Conservation (phyloP, 163 green algal genomes). For the Trebouxia gelatinosa region DNA sequence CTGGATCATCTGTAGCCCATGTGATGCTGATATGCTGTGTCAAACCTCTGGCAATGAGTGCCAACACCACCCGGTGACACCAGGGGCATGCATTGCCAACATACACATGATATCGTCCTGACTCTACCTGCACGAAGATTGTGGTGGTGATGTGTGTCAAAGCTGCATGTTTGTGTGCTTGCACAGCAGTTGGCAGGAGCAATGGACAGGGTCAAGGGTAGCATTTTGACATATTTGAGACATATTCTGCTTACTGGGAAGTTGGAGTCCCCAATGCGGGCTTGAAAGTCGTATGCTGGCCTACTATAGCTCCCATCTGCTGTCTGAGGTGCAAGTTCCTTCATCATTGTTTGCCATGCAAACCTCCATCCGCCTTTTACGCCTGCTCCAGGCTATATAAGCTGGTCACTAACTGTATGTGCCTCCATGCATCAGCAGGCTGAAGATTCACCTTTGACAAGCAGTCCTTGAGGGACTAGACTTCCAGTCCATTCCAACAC, state of each 20-base stretch:
- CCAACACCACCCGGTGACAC: slow-evolving; percentile 85
- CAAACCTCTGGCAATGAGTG: slow-evolving; percentile 63
- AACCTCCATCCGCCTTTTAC: slow-evolving; percentile 69
- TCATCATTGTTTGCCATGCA: slow-evolving; percentile 80
- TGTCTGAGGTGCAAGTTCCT: slow-evolving; percentile 81
- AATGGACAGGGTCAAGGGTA: too few species aligned
- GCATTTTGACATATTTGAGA: too few species aligned
- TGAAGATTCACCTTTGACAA: slow-evolving; percentile 59
- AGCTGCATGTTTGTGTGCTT: too few species aligned
- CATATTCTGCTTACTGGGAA: slow-evolving; percentile 51
- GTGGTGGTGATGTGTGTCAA: too few species aligned
- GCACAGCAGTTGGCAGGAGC: too few species aligned
- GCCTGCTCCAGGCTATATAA: too few species aligned
- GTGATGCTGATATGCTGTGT: slow-evolving; percentile 40
- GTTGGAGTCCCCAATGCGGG: slow-evolving; percentile 40
- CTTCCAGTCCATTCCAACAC: slow-evolving; percentile 74
- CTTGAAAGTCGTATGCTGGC: slow-evolving; percentile 61
- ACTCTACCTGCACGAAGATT: slow-evolving; percentile 38
- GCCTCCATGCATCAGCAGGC: too few species aligned
- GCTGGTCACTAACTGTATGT: too few species aligned
- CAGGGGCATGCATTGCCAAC: slow-evolving; percentile 92
- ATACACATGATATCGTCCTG: slow-evolving; percentile 64
- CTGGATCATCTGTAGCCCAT: slow-evolving; percentile 69
- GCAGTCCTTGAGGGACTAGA: slow-evolving; percentile 60
- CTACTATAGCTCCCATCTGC: slow-evolving; percentile 65